Conservation (phyloP, 805 yeast species). For the Ogataea polymorpha region DNA sequence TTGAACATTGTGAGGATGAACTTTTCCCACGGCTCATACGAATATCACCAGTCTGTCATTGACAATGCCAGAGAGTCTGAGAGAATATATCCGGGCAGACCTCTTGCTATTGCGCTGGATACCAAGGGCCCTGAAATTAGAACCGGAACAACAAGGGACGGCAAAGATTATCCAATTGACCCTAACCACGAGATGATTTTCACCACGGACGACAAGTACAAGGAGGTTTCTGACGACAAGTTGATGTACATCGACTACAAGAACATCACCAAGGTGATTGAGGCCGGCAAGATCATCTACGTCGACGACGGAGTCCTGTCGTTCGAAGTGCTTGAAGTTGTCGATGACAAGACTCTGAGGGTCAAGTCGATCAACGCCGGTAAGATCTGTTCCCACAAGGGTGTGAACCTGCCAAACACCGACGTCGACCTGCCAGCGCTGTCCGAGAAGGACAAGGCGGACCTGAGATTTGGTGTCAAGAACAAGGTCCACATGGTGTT, state of each 20-base stretch:
- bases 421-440: slow-evolving; percentile 98
- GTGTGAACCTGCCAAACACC: slow-evolving; percentile 98
- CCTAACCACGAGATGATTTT: slow-evolving; percentile 89
- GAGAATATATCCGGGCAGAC: slow-evolving; percentile 88
- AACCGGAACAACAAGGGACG: slow-evolving; percentile 89
- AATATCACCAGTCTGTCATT: slow-evolving; percentile 94
- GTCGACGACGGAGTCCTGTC: slow-evolving; percentile 97
- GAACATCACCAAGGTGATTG: slow-evolving; percentile 93
- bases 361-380: slow-evolving; percentile 93
- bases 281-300: slow-evolving; percentile 84
- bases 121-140: slow-evolving; percentile 99
- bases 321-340: slow-evolving; percentile 83
- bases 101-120: slow-evolving; percentile 96
- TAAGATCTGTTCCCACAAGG: slow-evolving; percentile 95
- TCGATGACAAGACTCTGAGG: slow-evolving; percentile 76
- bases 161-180: slow-evolving; percentile 75
- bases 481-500: slow-evolving; percentile 97
- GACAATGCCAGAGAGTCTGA: slow-evolving; percentile 96
- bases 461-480: slow-evolving; percentile 92
- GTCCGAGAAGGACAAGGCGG: slow-evolving; percentile 93
- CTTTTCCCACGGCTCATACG: slow-evolving; percentile 98
- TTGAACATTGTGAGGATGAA: slow-evolving; percentile 98
- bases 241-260: slow-evolving; percentile 90
- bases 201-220: slow-evolving; percentile 84
- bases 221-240: slow-evolving; percentile 68